These are phyloP conservation scores for Ustilago curta DNA, from an alignment of 1,284 basidiomycete genomes.

Conservation along the genomic window DNA sequence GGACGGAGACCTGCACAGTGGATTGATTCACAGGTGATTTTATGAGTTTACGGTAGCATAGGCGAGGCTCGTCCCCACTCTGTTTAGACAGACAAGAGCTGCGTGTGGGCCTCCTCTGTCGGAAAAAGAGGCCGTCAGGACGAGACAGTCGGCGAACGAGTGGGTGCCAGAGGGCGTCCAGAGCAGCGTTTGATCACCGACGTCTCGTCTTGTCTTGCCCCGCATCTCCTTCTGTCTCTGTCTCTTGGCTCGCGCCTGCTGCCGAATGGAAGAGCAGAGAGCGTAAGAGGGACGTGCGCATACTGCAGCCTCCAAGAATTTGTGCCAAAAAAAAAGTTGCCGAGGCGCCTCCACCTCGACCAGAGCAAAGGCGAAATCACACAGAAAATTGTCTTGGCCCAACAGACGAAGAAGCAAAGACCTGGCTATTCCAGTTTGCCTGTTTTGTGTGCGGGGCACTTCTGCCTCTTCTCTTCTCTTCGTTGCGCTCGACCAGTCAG, in stretches of 20 bases:
- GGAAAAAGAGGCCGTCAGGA: conserved; percentile 10
- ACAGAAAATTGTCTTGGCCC: too few species aligned
- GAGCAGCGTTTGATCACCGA: conserved; percentile 10
- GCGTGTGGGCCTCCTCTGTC: background rate
- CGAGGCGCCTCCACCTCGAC: conserved; percentile 3
- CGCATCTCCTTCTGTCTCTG: background rate
- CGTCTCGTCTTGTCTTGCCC: conserved; percentile 5
- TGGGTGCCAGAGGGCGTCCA: background rate
- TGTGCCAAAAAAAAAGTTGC: conserved; percentile 10
- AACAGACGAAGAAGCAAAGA: background rate
- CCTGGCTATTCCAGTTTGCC: background rate
- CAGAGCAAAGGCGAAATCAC: background rate
- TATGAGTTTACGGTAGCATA: background rate
- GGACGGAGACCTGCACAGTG: too few species aligned
- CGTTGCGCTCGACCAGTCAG: conserved; percentile 15
- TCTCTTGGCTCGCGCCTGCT: background rate
- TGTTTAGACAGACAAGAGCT: background rate
- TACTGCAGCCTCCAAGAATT: background rate
- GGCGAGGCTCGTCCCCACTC: conserved; percentile 5
- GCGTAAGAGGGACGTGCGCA: conserved; percentile 6
- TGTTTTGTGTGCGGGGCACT: background rate
- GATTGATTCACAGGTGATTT: background rate
- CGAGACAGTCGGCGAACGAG: conserved; percentile 3
- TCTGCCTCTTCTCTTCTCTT: background rate
- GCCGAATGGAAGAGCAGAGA: background rate